Conservation (phyloP, 1,284 basidiomycete genomes). For the Rhodotorula sp. region DNA sequence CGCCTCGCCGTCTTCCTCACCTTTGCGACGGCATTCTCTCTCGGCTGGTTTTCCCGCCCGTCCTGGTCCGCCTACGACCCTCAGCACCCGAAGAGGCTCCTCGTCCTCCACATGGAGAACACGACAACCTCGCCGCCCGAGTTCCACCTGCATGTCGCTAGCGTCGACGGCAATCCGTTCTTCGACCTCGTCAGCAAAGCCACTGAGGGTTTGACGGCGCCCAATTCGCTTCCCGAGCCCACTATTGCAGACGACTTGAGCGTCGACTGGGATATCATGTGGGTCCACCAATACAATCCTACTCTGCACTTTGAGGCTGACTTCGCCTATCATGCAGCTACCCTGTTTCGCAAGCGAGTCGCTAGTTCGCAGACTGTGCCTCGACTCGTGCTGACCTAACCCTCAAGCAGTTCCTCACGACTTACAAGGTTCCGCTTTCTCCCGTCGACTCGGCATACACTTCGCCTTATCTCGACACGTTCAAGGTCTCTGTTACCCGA, state of each 20-base stretch:
- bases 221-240: constrained; percentile 45
- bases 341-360: no score
- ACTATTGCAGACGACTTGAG: constrained; percentile 45
- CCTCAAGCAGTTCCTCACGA: constrained; percentile 64
- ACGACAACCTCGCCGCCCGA: constrained; percentile 63
- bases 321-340: no score
- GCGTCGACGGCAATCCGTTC: constrained; percentile 80
- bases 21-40: constrained; percentile 52
- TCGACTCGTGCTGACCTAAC: neutral
- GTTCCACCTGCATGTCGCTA: constrained; percentile 75
- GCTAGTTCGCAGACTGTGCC: no score
- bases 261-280: constrained; percentile 43
- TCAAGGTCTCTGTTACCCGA: constrained; percentile 64
- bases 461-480: constrained; percentile 59
- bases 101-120: constrained; percentile 83
- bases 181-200: constrained; percentile 63
- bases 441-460: constrained; percentile 55
- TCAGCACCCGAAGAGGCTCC: constrained; percentile 84
- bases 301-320: neutral
- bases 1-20: constrained; percentile 58
- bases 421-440: constrained; percentile 68
- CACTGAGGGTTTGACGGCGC: constrained; percentile 60
- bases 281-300: neutral
- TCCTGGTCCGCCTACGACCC: constrained; percentile 68
- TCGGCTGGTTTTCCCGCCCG: constrained; percentile 41